These are phyloP conservation scores for Senna tora DNA, from an alignment of 306 rosid species.

Conservation along the genomic window DNA sequence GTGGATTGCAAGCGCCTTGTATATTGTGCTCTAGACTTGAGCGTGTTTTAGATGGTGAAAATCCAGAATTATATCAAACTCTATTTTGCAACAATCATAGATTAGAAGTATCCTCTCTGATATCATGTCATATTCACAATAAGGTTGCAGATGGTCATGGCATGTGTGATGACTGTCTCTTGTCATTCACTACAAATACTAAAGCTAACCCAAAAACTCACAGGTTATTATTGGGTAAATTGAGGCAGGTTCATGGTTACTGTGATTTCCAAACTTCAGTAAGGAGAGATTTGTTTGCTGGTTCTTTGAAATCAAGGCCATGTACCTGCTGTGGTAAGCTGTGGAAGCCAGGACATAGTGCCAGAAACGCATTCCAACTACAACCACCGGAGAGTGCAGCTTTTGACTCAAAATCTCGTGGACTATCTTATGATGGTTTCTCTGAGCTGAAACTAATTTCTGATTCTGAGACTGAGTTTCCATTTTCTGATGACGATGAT, in stretches of 20 bases:
- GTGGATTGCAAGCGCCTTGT: constrained; percentile 77
- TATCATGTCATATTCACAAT: constrained; percentile 58
- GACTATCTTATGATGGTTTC: constrained; percentile 49
- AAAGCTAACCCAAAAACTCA: constrained; percentile 42
- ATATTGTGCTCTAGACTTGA: constrained; percentile 89
- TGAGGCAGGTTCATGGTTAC: constrained; percentile 50
- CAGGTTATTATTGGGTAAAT: constrained; percentile 53
- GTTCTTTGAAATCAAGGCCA: constrained; percentile 41
- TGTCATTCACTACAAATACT: constrained; percentile 44
- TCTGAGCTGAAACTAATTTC: constrained; percentile 54
- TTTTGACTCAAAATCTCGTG: constrained; percentile 44
- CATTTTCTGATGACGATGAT: constrained; percentile 58
- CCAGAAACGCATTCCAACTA: constrained; percentile 40
- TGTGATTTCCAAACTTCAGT: constrained; percentile 44
- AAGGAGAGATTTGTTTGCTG: constrained; percentile 41
- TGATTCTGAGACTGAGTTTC: constrained; percentile 72
- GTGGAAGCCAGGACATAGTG: constrained; percentile 51
- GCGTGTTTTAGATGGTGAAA: constrained; percentile 49
- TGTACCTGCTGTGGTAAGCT: constrained; percentile 63
- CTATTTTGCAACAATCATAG: constrained; percentile 69
- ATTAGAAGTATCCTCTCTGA: constrained; percentile 63
- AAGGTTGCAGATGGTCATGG: constrained; percentile 58
- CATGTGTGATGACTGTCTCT: constrained; percentile 73
- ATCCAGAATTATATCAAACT: constrained; percentile 50
- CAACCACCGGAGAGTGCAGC: constrained; percentile 46